Evolutionary conservation across 352 stramenopile genomes (phyloP), one percentile per base, ranked within the genome.

Genomic region (Globisporangium spiculum): DNA sequence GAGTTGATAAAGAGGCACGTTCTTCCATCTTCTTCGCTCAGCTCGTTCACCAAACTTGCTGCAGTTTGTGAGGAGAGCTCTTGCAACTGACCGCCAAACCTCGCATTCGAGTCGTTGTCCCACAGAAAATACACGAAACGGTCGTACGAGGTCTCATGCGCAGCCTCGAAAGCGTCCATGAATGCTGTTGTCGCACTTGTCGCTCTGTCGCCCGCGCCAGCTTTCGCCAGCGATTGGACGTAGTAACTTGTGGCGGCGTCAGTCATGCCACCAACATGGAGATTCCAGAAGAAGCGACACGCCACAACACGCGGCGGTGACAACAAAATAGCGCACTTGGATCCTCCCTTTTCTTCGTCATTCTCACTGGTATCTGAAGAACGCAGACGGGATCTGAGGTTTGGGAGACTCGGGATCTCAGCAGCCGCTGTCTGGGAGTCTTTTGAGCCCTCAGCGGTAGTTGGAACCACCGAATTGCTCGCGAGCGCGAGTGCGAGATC

Each of bases 101-200:
- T 70, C 60, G 60, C 54, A 27, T 73, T 71, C 53, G 72, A n/a
- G 27, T 66, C 36, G 18, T 60, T 44, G 16, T 58, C 44, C 67
- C 71, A 87, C 62, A 72, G 75, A 36, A 89, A 67, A 64, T 84
- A 89, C 41, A 89, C 70, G 36, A 86, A 87, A 56, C 88, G 79
- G n/a, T 63, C 61, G 63, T 85, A 87, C 44, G 68, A n/a, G 10
- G 62, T 56, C 34, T 85, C 78, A 64, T 83, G 65, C 32, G 73
- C 66, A 48, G 69, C 61, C 68, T 87, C 77, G 24, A 83, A 75
- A 3, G 60, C 60, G 4, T 77, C 65, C 61, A 81, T 79, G 22
- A 64, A 70, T 20, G 69, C 26, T 27, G 78, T 68, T n/a, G 73
- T 71, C 48, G 57, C 57, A 10, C 64, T 65, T 44, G 77, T 75